phyloP scores from a whole-genome alignment of 352 stramenopile genomes.

The Pythium volutum region DNA sequence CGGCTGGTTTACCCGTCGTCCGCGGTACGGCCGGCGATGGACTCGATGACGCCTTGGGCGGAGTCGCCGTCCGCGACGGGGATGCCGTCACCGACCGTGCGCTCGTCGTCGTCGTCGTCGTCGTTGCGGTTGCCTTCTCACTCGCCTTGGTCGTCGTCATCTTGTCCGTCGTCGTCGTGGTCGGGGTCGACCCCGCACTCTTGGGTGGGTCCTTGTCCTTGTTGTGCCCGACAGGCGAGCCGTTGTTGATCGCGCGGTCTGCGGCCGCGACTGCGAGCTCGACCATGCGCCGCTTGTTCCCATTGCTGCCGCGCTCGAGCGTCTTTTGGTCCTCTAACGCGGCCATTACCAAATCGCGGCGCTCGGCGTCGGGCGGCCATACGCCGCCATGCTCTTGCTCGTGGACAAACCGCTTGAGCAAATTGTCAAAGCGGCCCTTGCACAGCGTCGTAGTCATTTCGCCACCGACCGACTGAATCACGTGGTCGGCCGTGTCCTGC shows the following conservation, averaged over 20 bases:
- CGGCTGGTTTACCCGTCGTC: too few relatives aligned
- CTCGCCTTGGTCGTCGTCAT: not conserved
- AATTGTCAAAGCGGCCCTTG: slow-evolving; percentile 20
- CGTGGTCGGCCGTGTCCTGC: slow-evolving; percentile 16
- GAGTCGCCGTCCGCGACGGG: too few relatives aligned
- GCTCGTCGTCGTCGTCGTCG: not conserved
- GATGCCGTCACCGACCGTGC: too few relatives aligned
- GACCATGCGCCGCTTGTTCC: not conserved
- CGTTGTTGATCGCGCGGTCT: not conserved
- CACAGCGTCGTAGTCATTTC: slow-evolving; percentile 17
- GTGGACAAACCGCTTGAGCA: slow-evolving; percentile 19
- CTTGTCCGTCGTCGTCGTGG: not conserved
- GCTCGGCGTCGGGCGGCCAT: slow-evolving; percentile 8
- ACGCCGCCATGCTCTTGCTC: slow-evolving; percentile 7
- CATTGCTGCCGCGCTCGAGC: not conserved
- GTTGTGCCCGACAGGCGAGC: not conserved
- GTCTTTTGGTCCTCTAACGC: slow-evolving; percentile 5
- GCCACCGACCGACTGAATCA: not conserved
- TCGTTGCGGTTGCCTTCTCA: not conserved
- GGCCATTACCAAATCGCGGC: slow-evolving; percentile 7
- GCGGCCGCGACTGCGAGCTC: not conserved
- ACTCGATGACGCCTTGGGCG: too few relatives aligned
- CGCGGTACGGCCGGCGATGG: too few relatives aligned
- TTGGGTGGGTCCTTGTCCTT: not conserved
- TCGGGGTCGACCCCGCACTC: not conserved